Conservation (phyloP, 2,329 filamentous ascomycete genomes). For the Sporothrix euskadiensis region DNA sequence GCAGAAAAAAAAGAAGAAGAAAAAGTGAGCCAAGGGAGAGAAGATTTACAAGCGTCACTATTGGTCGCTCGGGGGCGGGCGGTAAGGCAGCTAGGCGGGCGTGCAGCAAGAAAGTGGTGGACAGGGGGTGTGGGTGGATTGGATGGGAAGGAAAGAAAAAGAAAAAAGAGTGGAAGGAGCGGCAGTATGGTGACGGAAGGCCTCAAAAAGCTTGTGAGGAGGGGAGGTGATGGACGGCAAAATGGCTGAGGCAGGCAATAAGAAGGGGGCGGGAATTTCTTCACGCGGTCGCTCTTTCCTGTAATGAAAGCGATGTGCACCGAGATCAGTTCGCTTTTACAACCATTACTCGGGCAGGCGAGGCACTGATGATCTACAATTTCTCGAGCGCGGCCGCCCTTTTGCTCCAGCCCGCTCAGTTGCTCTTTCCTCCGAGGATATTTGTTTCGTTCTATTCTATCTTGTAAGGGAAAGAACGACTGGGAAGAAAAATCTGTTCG, state of each 20-base stretch:
- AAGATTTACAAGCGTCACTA: constrained; percentile 29
- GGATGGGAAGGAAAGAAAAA: background rate
- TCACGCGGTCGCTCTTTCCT: background rate
- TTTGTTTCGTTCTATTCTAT: background rate
- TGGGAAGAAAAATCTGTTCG: background rate
- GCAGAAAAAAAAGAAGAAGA: constrained; percentile 20
- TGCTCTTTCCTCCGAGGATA: constrained; percentile 12
- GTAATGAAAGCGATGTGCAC: background rate
- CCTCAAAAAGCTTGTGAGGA: background rate
- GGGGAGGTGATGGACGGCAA: constrained; percentile 13
- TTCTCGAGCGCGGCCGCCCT: background rate
- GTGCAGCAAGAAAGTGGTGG: constrained; percentile 18
- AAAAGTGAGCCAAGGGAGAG: constrained; percentile 12
- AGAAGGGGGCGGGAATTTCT: constrained; percentile 29
- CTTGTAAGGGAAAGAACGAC: background rate
- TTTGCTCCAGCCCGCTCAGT: background rate
- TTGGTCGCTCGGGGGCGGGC: constrained; percentile 31
- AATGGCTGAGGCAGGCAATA: constrained; percentile 24
- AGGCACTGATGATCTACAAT: background rate
- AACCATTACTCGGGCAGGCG: background rate
- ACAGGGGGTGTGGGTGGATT: constrained; percentile 24
- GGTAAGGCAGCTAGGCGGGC: constrained; percentile 30
- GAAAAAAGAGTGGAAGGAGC: constrained; percentile 7
- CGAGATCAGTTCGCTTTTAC: background rate
- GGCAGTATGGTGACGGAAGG: constrained; percentile 12